phyloP scores from a whole-genome alignment of 73 alveolate species.

The Tetrahymena elliotti region DNA sequence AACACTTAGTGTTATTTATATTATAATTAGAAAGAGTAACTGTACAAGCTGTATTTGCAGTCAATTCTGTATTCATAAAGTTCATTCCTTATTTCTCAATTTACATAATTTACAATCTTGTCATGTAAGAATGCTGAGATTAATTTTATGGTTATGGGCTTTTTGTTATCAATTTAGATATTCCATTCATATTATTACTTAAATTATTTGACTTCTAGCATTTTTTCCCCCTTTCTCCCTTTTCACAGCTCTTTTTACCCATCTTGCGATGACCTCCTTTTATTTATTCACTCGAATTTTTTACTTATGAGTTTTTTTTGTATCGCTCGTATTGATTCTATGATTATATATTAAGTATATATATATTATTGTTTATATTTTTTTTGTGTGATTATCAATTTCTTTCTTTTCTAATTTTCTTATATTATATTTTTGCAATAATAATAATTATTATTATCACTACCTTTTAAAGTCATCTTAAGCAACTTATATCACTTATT shows the following conservation, averaged over 20 bases:
- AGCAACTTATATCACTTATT: background rate
- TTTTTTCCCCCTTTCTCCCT: constrained; percentile 1
- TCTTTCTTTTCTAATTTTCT: background rate
- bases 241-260: background rate
- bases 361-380: background rate
- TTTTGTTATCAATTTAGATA: background rate
- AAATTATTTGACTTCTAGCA: background rate
- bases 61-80: background rate
- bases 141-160: background rate
- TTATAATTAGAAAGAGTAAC: background rate
- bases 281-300: background rate
- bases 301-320: background rate
- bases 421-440: background rate
- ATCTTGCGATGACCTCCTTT: background rate
- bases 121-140: background rate
- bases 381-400: background rate
- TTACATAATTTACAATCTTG: background rate
- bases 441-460: background rate
- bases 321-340: background rate
- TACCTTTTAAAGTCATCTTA: background rate
- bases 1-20: background rate
- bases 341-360: background rate
- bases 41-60: background rate
- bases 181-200: background rate
- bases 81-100: background rate